Conservation (phyloP, 2,329 filamentous ascomycete genomes). For the Penicillium sp. region DNA sequence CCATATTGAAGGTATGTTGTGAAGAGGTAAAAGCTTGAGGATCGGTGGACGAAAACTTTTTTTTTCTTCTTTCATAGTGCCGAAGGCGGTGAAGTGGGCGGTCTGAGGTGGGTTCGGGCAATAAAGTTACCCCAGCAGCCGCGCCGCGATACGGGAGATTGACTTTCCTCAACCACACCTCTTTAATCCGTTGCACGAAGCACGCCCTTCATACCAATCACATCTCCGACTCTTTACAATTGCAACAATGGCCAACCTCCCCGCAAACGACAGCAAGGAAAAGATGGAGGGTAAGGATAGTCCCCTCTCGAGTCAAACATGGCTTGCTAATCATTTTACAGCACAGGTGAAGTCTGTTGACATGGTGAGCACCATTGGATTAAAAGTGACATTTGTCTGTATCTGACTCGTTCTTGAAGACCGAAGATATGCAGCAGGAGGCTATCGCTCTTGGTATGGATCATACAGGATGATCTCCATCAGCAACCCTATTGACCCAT, state of each 20-base stretch:
- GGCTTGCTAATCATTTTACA: constrained; percentile 44
- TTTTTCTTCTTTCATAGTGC: constrained; percentile 35
- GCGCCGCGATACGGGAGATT: constrained; percentile 14
- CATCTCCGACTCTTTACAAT: neutral
- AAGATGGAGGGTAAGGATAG: constrained; percentile 72
- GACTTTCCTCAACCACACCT: neutral
- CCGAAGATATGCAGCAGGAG: constrained; percentile 95
- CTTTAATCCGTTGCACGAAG: neutral
- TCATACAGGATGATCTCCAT: neutral
- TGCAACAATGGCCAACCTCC: constrained; percentile 42
- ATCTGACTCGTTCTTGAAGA: constrained; percentile 58
- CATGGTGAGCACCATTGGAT: constrained; percentile 68
- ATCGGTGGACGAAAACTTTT: constrained; percentile 19
- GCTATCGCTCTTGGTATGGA: constrained; percentile 89
- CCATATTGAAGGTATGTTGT: constrained; percentile 53
- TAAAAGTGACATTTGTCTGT: constrained; percentile 5
- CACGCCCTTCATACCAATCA: neutral
- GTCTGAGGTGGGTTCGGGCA: constrained; percentile 6
- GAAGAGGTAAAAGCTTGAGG: constrained; percentile 18
- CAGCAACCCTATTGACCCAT: constrained; percentile 28
- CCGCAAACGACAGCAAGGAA: constrained; percentile 56
- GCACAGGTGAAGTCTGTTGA: constrained; percentile 97
- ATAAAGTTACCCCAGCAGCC: constrained; percentile 8
- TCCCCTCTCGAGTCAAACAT: neutral
- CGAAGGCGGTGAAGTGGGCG: constrained; percentile 36